Evolutionary conservation across 1,284 basidiomycete genomes (phyloP).

Genomic region (Mycena citricolor): DNA sequence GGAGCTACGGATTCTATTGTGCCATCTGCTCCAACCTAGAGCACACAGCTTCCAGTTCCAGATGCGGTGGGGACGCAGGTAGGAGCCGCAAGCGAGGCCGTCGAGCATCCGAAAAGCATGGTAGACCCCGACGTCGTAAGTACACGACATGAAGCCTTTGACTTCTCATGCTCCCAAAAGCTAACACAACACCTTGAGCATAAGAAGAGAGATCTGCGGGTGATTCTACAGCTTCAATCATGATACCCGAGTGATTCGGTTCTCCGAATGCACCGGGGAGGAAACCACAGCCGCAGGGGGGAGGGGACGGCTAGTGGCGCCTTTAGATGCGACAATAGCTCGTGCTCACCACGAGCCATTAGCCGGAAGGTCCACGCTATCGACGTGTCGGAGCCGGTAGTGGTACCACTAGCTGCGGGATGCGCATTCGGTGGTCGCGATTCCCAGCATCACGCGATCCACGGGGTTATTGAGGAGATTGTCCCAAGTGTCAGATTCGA

Average conservation of each 20-base stretch:
- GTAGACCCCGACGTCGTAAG: slow-evolving; percentile 4
- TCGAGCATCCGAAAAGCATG: slow-evolving; percentile 10
- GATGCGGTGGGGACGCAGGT: slow-evolving; percentile 8
- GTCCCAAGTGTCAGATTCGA: too few relatives aligned
- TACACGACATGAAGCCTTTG: background rate
- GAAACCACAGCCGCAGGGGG: background rate
- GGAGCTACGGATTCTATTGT: slow-evolving; percentile 13
- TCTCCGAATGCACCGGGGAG: slow-evolving; percentile 6
- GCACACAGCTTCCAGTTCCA: slow-evolving; percentile 9
- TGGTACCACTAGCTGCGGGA: too few relatives aligned
- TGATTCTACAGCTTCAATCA: slow-evolving; percentile 7
- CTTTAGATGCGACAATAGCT: slow-evolving; percentile 1
- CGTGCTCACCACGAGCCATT: too few relatives aligned
- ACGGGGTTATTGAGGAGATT: too few relatives aligned
- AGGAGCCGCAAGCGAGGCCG: too few relatives aligned
- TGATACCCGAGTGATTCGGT: slow-evolving; percentile 3
- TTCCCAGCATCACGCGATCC: too few relatives aligned
- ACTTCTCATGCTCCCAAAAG: background rate
- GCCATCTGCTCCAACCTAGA: slow-evolving; percentile 11
- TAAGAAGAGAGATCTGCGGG: slow-evolving; percentile 12
- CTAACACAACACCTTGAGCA: slow-evolving; percentile 7
- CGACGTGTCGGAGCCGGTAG: too few relatives aligned
- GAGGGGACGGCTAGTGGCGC: background rate
- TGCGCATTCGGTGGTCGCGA: too few relatives aligned
- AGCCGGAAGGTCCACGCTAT: too few relatives aligned